Conservation (phyloP, 495 filamentous ascomycete species). For the Xylaria cubensis region DNA sequence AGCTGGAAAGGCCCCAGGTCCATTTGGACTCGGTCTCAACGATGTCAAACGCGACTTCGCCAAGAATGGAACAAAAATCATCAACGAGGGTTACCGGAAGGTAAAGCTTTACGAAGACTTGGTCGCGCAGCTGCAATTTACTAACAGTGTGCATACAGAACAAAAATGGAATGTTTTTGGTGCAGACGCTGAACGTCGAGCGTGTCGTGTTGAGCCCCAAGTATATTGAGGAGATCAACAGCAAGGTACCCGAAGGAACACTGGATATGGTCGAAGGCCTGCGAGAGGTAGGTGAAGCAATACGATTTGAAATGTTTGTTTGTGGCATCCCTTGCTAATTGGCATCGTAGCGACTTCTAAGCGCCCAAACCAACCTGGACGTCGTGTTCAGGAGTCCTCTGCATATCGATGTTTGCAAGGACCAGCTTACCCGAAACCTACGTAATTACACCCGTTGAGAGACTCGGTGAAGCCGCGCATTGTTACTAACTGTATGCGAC, state of each 20-base stretch:
- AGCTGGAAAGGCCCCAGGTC: conserved; percentile 27
- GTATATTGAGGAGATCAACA: conserved; percentile 35
- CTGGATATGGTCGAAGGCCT: conserved; percentile 31
- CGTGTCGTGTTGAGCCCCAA: conserved; percentile 32
- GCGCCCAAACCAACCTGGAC: conserved; percentile 30
- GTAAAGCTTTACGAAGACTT: conserved; percentile 1
- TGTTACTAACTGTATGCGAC: not conserved
- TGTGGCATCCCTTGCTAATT: conserved; percentile 2
- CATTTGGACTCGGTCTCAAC: conserved; percentile 25
- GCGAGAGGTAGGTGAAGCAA: conserved; percentile 21
- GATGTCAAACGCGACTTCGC: conserved; percentile 31
- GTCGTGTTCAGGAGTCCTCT: conserved; percentile 30
- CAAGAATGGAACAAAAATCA: conserved; percentile 30
- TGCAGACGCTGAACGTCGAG: conserved; percentile 31
- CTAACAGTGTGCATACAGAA: conserved; percentile 23
- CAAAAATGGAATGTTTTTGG: conserved; percentile 30
- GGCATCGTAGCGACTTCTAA: conserved; percentile 26
- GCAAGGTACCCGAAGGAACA: conserved; percentile 27
- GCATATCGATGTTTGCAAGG: conserved; percentile 31
- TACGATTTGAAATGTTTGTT: not conserved
- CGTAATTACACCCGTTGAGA: conserved; percentile 16
- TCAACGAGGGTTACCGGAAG: conserved; percentile 28
- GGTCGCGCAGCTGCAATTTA: not conserved
- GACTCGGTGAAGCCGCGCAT: not conserved
- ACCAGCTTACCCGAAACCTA: conserved; percentile 29